Evolutionary conservation across 257 asterid genomes (phyloP), one percentile per base, ranked within the genome.

Genomic region (Ophiorrhiza pumila): DNA sequence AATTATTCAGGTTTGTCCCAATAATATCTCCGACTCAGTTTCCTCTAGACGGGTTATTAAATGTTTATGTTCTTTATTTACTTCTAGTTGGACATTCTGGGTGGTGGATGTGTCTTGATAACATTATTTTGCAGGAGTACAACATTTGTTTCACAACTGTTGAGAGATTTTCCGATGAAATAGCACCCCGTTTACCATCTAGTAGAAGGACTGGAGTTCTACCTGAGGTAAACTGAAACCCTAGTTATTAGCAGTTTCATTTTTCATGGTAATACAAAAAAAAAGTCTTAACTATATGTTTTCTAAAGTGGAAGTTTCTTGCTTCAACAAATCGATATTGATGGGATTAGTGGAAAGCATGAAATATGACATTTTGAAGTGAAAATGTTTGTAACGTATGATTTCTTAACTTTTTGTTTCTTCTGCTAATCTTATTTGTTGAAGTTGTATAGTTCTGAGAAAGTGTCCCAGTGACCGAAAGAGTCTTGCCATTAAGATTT

Each of bases 111-210:
- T 23, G 17, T 29, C 32, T 29, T 18, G 22, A 20, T 31, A 27
- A 29, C 69, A 49, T 64, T 61, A n/a, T 59, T 77, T 77, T 73
- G 66, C 90, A 95, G 99, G 99, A 95, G 72, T 95, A 90, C 83
- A 95, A 95, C 79, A 92, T 95, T 72, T 95, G 99, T 79, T 95
- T 95, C 88, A 95, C 99, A 23, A 95, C 99, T 27, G 98, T 92
- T 72, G 95, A 95, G 68, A 84, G 90, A 78, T 83, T 89, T 76
- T 81, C 78, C 34, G 96, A 90, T 84, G 96, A 79, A 71, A 78
- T 90, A 35, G 79, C 74, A 76, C 84, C 97, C 65, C 84, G 76
- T 68, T 83, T 95, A 71, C 99, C 98, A 77, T 87, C 96, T 42
- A 83, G 85, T 80, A 83, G 80, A 79, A 85, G 39, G 72, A 82